Base-by-base conservation (phyloP, 2,329 filamentous ascomycete species). In the Ophiocordyceps australis region DNA sequence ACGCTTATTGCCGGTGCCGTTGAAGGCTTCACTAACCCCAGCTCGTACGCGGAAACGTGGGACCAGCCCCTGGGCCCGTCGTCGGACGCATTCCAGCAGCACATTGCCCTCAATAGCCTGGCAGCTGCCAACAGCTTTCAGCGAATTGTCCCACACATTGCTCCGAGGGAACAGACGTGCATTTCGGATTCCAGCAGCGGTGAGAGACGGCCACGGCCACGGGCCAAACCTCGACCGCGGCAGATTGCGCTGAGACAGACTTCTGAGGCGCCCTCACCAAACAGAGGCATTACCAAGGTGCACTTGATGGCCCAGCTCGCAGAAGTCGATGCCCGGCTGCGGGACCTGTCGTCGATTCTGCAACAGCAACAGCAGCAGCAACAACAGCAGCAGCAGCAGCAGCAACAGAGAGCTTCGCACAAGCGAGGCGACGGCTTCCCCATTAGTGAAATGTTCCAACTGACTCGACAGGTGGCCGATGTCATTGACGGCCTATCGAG, bases 301-400 rank as follows among this genome's bases (percentile, higher is more conserved):
- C 39, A 45, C 41, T 51, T 46, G 43, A 54, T 54, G 50, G 43
- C 49, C 32, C 47, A 49, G 31, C 38, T 55, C 28, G 46, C 46
- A 15, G 42, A 50, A 24, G 44, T 54, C 32, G 51, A 52, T 35
- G 38, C 46, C 27, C 39, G 45, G 14, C 40, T 55, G 7, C 41
- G 50, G 36, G 46, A 47, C 33, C 46, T 55, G n/a, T 40, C 46
- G 23, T 42, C 45, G 10, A 35, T 38, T 19, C 32, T 54, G 18
- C 45, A 47, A 5, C 34, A 40, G 28, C 39, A 38, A 20, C 35
- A 38, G 23, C 45, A 47, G 4, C 32, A 40, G 27, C 39, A 39
- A 20, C 34, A 39, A 21, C 45, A 47, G 5, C 34, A 40, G 28
- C 39, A 38, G 20, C 35, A 38, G 23, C 45, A 47, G 4, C 32